phyloP scores from a whole-genome alignment of 371 early-diverging fungal species.

The Mucor mucedo region DNA sequence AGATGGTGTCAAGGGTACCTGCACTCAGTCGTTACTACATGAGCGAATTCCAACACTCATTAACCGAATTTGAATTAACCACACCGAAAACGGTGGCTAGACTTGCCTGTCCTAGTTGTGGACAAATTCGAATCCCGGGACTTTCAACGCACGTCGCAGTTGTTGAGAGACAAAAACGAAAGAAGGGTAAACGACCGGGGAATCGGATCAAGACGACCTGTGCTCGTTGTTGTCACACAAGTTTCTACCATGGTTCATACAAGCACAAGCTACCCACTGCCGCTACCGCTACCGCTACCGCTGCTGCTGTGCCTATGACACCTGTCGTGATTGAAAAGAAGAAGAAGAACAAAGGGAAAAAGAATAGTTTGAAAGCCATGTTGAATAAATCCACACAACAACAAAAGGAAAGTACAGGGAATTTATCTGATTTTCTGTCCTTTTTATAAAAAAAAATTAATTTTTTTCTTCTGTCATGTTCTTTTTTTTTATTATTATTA shows the following conservation, averaged over 20 bases:
- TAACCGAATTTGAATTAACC: conserved; percentile 34
- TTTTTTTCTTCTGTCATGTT: too few species aligned
- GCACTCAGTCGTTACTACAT: conserved; percentile 47
- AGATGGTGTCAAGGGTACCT: conserved; percentile 31
- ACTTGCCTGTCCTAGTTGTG: conserved; percentile 40
- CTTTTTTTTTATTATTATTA: not conserved
- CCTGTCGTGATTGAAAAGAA: conserved; percentile 1
- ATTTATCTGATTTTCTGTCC: conserved; percentile 43
- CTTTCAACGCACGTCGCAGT: conserved; percentile 22
- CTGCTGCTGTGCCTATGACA: not conserved
- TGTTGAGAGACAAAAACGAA: conserved; percentile 15
- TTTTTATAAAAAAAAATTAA: conserved; percentile 25
- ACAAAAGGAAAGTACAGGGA: not conserved
- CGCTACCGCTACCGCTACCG: not conserved
- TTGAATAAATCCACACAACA: conserved; percentile 33
- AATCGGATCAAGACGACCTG: conserved; percentile 30
- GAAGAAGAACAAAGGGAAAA: conserved; percentile 45
- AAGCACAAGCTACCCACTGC: conserved; percentile 19
- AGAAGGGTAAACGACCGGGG: conserved; percentile 9
- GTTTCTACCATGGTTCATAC: conserved; percentile 30
- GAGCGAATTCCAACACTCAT: conserved; percentile 43
- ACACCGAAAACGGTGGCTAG: conserved; percentile 30
- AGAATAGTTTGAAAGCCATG: conserved; percentile 49
- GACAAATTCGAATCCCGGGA: conserved; percentile 42
- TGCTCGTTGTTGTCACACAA: conserved; percentile 27